These are phyloP conservation scores for Pestalotiopsis sp. DNA, from an alignment of 2,329 filamentous ascomycete genomes.

Conservation along the genomic window DNA sequence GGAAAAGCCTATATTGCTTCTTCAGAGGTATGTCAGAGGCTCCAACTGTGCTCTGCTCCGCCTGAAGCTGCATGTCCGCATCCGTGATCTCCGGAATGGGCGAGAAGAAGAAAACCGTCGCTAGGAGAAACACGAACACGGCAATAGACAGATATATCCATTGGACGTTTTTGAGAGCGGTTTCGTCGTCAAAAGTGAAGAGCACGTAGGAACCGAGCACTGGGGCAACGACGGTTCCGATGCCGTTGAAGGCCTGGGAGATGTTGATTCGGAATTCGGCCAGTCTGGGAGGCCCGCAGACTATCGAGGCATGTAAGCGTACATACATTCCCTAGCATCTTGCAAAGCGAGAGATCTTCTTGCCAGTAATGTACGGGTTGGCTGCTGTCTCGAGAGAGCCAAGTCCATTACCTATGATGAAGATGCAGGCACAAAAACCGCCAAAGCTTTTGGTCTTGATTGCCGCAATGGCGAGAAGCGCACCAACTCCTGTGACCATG, in stretches of 20 bases:
- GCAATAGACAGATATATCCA: slow-evolving; percentile 68
- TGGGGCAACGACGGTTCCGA: slow-evolving; percentile 61
- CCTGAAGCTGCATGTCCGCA: slow-evolving; percentile 62
- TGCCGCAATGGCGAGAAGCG: slow-evolving; percentile 61
- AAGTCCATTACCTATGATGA: slow-evolving; percentile 41
- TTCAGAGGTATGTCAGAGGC: slow-evolving; percentile 51
- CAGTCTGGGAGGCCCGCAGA: slow-evolving; percentile 63
- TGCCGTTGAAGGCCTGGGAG: slow-evolving; percentile 60
- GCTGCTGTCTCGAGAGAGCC: slow-evolving; percentile 62
- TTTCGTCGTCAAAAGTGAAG: slow-evolving; percentile 53
- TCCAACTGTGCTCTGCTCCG: slow-evolving; percentile 39
- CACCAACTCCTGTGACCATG: slow-evolving; percentile 59
- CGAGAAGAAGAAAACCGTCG: slow-evolving; percentile 61
- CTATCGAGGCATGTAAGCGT: no score
- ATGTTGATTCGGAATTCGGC: slow-evolving; percentile 62
- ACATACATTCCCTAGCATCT: no score
- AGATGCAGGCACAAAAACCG: slow-evolving; percentile 63
- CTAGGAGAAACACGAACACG: slow-evolving; percentile 59
- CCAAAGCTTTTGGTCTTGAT: slow-evolving; percentile 58
- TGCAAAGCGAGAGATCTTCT: no score
- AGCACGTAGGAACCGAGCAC: slow-evolving; percentile 64
- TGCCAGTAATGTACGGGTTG: slow-evolving; percentile 47
- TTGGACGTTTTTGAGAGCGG: slow-evolving; percentile 62
- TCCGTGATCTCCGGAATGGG: slow-evolving; percentile 58
- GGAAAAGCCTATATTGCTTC: slow-evolving; percentile 64